phyloP scores from a whole-genome alignment of 78 protist genomes.

The Blattamonas nauphoetae region DNA sequence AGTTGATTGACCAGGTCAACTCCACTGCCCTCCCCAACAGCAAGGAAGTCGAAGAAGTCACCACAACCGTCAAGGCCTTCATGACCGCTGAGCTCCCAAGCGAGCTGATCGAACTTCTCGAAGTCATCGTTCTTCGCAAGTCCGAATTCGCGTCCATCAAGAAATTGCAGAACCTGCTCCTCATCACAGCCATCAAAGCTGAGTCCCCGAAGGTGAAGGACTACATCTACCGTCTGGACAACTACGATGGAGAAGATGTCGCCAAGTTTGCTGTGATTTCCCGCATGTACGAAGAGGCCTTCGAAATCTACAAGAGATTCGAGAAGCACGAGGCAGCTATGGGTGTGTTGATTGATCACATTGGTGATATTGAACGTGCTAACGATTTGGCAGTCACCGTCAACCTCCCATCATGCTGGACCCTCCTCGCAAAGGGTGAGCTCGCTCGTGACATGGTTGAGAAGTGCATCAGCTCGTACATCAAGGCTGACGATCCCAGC shows the following conservation, averaged over 20 bases:
- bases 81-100: conserved; percentile 87
- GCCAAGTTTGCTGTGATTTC: conserved; percentile 78
- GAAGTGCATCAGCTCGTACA: conserved; percentile 61
- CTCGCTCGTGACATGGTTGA: conserved; percentile 50
- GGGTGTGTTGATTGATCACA: conserved; percentile 55
- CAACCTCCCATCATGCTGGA: conserved; percentile 78
- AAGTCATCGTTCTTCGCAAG: conserved; percentile 87
- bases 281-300: conserved; percentile 94
- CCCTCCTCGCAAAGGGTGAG: conserved; percentile 82
- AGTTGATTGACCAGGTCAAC: conserved; percentile 69
- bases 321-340: conserved; percentile 74
- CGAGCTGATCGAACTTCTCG: conserved; percentile 96
- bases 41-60: conserved; percentile 78
- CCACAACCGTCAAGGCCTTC: conserved; percentile 93
- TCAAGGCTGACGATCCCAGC: conserved; percentile 71
- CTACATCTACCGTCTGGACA: conserved; percentile 85
- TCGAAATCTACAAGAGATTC: conserved; percentile 86
- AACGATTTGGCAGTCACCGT: conserved; percentile 82
- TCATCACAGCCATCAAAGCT: conserved; percentile 95
- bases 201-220: conserved; percentile 61
- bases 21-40: conserved; percentile 89
- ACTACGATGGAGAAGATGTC: conserved; percentile 90
- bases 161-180: conserved; percentile 92
- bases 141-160: conserved; percentile 74
- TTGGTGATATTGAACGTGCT: conserved; percentile 77